Evolutionary conservation across 2,329 filamentous ascomycete species (phyloP).

Genomic region (Neodidymelliopsis sp.): DNA sequence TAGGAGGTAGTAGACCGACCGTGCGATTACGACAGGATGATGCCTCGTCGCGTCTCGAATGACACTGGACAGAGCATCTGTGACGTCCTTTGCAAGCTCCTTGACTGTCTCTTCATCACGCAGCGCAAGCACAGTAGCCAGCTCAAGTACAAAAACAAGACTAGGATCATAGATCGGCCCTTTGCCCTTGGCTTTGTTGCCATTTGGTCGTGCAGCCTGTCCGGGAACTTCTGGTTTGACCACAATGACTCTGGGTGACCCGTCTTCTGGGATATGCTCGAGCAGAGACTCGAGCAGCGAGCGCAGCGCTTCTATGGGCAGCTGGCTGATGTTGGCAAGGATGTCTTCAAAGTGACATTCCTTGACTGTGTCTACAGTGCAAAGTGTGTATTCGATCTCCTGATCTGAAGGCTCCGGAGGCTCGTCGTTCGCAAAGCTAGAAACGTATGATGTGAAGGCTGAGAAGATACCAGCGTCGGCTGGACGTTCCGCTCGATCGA

Average conservation of each 20-base stretch:
- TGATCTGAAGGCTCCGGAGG: constrained; percentile 97
- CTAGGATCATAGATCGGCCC: constrained; percentile 81
- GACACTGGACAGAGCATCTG: constrained; percentile 80
- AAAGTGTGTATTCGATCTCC: constrained; percentile 93
- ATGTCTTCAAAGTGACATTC: constrained; percentile 85
- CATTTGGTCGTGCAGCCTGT: constrained; percentile 66
- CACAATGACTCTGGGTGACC: constrained; percentile 79
- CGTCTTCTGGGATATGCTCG: constrained; percentile 85
- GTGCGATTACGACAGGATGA: constrained; percentile 83
- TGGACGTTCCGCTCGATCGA: constrained; percentile 82
- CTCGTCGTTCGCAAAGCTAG: constrained; percentile 98
- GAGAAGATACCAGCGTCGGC: constrained; percentile 88
- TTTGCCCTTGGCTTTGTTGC: constrained; percentile 62
- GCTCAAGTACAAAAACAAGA: constrained; percentile 88
- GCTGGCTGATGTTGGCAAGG: constrained; percentile 78
- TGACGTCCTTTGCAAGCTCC: constrained; percentile 78
- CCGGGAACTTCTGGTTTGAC: constrained; percentile 86
- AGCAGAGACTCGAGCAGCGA: constrained; percentile 76
- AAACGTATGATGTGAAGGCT: constrained; percentile 94
- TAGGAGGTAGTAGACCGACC: constrained; percentile 86
- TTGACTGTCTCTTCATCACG: constrained; percentile 76
- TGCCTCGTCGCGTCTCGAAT: constrained; percentile 80
- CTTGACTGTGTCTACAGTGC: constrained; percentile 92
- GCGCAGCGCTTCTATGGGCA: constrained; percentile 67
- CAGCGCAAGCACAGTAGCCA: constrained; percentile 82